Base-by-base conservation (phyloP, 306 rosid genomes). In the Morella rubra region DNA sequence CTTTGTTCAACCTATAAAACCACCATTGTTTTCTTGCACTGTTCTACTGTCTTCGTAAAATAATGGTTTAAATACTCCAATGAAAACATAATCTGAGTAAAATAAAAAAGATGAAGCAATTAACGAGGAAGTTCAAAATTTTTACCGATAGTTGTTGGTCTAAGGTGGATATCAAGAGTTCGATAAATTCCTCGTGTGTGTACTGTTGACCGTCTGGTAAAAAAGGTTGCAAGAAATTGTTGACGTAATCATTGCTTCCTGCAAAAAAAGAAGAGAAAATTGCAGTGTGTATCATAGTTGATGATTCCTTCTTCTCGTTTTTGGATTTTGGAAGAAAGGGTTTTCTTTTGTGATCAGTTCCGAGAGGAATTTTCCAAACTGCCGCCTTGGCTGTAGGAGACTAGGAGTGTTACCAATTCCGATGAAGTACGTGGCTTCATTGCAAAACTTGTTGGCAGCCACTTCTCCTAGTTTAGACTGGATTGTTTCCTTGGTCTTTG, bases 161-260 rank as follows among this genome's bases (percentile, higher is more conserved):
- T 14, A 93, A 81, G 51, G 90, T 86, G 78, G 90, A 70, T 27
- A 75, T 59, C 61, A 93, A 79, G 55, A 93, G 90, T 3, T 82
- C 84, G 24, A 81, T 47, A 44, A 93, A 90, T 52, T 93, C 97
- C 2, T 91, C 97, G 37, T 86, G 85, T 1, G 97, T 90, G 83
- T 93, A 93, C 76, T 88, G 91, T 75, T 91, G 98, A n/a, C 88
- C 81, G 81, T 86, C 96, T 13, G 97, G 59, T 81, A 91, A 65
- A 72, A 93, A 93, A 22, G 98, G 96, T 44, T 93, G 97, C 84
- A 93, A 79, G 91, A 78, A 93, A 76, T 91, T 93, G 89, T 93
- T 91, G 32, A 93, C 96, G 27, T 88, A 93, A 73, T 93, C 98
- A 82, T 93, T 93, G 83, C 97, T 91, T 8, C 98, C 97, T 91